phyloP scores from a whole-genome alignment of 2,329 filamentous ascomycete genomes.

The Talaromyces amestolkiae region DNA sequence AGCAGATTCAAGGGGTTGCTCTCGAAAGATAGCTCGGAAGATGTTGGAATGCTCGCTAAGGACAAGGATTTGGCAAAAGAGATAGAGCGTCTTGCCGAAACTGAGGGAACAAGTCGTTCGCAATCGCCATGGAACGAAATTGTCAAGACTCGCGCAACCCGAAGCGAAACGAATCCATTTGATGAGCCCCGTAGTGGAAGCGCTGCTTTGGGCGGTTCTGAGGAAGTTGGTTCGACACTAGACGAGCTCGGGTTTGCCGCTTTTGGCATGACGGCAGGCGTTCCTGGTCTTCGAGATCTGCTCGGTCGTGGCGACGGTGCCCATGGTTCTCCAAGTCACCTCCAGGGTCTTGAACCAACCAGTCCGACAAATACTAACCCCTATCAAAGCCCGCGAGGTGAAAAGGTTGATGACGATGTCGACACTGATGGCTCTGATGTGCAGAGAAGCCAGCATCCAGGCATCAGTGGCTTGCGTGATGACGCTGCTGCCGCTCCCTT shows the following conservation, averaged over 20 bases:
- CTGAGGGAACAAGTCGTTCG: conserved; percentile 45
- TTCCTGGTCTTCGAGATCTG: conserved; percentile 57
- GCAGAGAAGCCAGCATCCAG: conserved; percentile 51
- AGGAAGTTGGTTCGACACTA: conserved; percentile 61
- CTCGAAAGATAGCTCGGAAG: conserved; percentile 72
- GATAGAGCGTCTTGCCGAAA: conserved; percentile 55
- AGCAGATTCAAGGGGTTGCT: conserved; percentile 85
- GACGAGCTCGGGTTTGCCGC: conserved; percentile 60
- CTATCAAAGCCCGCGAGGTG: conserved; percentile 83
- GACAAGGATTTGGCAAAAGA: conserved; percentile 55
- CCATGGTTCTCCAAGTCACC: conserved; percentile 52
- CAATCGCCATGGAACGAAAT: conserved; percentile 53
- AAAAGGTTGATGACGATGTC: conserved; percentile 63
- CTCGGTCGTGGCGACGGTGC: conserved; percentile 58
- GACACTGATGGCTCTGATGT: conserved; percentile 57
- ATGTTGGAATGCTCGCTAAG: conserved; percentile 51
- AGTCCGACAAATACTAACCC: conserved; percentile 96
- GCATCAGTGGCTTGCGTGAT: conserved; percentile 54
- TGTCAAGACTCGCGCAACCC: conserved; percentile 46
- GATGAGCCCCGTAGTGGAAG: conserved; percentile 56
- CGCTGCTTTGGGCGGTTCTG: conserved; percentile 70
- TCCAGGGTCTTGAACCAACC: conserved; percentile 61
- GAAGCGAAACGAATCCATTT: conserved; percentile 51
- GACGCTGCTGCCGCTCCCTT: conserved; percentile 52
- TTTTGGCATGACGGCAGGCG: conserved; percentile 60